Conservation (phyloP, 2,329 filamentous ascomycete genomes). For the Phialophora macrospora region DNA sequence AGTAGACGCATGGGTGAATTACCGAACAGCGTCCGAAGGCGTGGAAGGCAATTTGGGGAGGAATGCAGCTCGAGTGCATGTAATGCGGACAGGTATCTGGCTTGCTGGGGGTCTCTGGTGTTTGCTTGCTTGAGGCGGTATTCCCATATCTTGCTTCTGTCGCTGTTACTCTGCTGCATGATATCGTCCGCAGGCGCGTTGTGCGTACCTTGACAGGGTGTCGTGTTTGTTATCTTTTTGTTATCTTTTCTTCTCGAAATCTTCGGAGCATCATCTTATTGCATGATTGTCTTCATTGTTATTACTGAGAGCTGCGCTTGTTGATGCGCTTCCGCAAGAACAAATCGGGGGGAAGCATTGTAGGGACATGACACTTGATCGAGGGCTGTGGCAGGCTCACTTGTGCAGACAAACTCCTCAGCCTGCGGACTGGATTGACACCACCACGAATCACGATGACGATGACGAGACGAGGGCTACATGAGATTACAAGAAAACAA, state of each 20-base stretch:
- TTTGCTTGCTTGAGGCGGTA: conserved; percentile 16
- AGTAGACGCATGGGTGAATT: conserved; percentile 29
- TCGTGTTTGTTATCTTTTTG: background rate
- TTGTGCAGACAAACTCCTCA: background rate
- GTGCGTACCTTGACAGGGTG: background rate
- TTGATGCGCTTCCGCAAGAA: background rate
- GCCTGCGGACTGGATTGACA: background rate
- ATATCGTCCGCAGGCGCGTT: background rate
- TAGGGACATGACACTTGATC: background rate
- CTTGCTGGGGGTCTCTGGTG: conserved; percentile 28
- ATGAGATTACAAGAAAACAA: background rate
- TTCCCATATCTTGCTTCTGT: background rate
- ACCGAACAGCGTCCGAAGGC: conserved; percentile 10
- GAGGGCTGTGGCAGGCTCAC: too few relatives aligned
- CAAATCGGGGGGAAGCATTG: background rate
- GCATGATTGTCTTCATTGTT: background rate
- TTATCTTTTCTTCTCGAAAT: background rate
- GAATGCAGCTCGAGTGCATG: conserved; percentile 26
- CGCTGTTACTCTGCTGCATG: background rate
- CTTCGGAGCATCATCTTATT: background rate
- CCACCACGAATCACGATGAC: background rate
- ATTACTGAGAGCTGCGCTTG: background rate
- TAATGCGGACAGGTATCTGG: conserved; percentile 23
- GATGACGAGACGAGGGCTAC: background rate
- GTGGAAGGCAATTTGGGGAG: conserved; percentile 10